Evolutionary conservation across 164 flowering plant species (phyloP).

Genomic region (Magnolia officinalis): DNA sequence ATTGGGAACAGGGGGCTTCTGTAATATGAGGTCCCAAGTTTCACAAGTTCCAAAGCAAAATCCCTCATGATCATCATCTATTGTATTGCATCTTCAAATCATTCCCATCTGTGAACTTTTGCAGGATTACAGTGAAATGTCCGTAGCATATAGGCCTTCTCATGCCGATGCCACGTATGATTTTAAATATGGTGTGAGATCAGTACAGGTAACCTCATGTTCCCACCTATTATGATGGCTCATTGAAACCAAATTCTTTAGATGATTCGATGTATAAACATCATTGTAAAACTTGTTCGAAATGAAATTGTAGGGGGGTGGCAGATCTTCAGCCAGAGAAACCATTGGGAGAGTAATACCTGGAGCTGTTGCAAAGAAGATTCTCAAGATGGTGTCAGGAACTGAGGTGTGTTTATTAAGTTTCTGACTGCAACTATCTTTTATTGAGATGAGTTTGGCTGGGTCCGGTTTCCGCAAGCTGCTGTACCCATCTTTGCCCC

Average conservation of each 20-base stretch:
- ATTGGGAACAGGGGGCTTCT: background rate
- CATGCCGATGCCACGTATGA: conserved; percentile 99
- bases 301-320: conserved; percentile 77
- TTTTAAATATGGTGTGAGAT: conserved; percentile 91
- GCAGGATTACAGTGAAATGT: conserved; percentile 95
- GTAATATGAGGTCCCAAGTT: background rate
- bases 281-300: background rate
- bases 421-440: background rate
- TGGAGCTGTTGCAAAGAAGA: conserved; percentile 93
- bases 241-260: background rate
- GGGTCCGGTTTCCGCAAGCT: too few relatives aligned
- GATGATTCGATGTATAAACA: background rate
- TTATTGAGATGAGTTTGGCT: too few relatives aligned
- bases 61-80: background rate
- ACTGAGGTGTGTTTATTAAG: conserved; percentile 58
- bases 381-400: conserved; percentile 65
- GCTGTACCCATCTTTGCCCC: too few relatives aligned
- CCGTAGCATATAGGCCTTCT: conserved; percentile 89
- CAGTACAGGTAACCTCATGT: conserved; percentile 65
- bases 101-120: conserved; percentile 1
- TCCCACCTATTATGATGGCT: background rate
- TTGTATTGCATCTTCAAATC: background rate
- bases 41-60: background rate
- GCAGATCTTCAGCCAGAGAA: conserved; percentile 99
- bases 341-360: conserved; percentile 98